Conservation (phyloP, 176 grass and related monocot genomes). For the Avena sativa region DNA sequence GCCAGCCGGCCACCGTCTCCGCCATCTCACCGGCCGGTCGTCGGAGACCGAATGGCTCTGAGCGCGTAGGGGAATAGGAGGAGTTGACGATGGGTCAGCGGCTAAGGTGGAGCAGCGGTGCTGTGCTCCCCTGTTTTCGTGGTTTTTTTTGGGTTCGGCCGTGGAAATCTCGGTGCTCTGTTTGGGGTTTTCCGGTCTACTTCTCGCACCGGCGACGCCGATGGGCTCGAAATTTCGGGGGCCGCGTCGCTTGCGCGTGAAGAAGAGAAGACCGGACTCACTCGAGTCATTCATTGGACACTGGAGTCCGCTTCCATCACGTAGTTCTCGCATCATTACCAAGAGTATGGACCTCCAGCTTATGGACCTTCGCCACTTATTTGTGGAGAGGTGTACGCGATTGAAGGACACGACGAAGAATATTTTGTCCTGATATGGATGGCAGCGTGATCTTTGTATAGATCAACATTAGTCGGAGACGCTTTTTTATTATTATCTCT, state of each 20-base stretch:
- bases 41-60: not conserved
- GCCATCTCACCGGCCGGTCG: constrained; percentile 42
- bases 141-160: not conserved
- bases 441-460: too few relatives aligned
- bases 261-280: not conserved
- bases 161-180: not conserved
- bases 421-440: too few relatives aligned
- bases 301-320: too few relatives aligned
- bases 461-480: too few relatives aligned
- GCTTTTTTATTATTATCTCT: too few relatives aligned
- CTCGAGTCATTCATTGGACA: too few relatives aligned
- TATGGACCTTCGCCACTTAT: too few relatives aligned
- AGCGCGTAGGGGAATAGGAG: not conserved
- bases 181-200: not conserved
- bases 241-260: not conserved
- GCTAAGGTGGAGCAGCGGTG: not conserved
- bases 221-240: not conserved
- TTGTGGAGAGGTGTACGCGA: too few relatives aligned
- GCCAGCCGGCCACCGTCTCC: constrained; percentile 43
- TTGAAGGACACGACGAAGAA: too few relatives aligned
- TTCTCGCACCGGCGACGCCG: not conserved
- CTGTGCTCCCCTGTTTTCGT: not conserved
- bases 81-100: not conserved
- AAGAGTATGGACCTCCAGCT: too few relatives aligned
- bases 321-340: too few relatives aligned